These are phyloP conservation scores for Yamadazyma diddensiae DNA, from an alignment of 1,139 yeast genomes.

Conservation along the genomic window DNA sequence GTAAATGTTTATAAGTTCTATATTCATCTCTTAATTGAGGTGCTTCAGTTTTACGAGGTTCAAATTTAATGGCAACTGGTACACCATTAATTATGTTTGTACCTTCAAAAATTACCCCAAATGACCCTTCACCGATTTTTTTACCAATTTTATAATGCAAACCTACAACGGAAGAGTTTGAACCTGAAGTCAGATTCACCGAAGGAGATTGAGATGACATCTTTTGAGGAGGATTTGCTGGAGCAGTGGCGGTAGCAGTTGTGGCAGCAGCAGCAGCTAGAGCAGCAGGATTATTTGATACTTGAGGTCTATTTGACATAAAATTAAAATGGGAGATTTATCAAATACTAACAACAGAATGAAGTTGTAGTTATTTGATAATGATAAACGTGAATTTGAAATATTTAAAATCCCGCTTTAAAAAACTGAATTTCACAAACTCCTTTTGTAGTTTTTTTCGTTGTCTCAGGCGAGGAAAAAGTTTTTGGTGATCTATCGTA, in stretches of 20 bases:
- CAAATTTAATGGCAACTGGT: conserved; percentile 75
- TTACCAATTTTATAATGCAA: conserved; percentile 78
- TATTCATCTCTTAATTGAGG: conserved; percentile 96
- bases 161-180: conserved; percentile 57
- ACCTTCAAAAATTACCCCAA: conserved; percentile 82
- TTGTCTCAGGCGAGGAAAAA: conserved; percentile 2
- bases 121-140: conserved; percentile 80
- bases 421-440: not conserved
- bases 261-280: conserved; percentile 32
- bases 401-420: not conserved
- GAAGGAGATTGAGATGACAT: conserved; percentile 6
- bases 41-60: conserved; percentile 94
- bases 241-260: conserved; percentile 10
- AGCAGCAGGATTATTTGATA: conserved; percentile 33
- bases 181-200: conserved; percentile 17
- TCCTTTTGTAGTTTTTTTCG: not conserved
- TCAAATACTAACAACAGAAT: not conserved
- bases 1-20: conserved; percentile 84
- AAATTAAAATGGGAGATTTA: not conserved
- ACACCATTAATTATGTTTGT: conserved; percentile 70
- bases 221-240: conserved; percentile 1
- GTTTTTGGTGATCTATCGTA: conserved; percentile 1
- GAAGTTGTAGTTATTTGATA: not conserved
- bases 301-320: conserved; percentile 19
- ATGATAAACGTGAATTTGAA: not conserved